These are phyloP conservation scores for Blastomyces silverae DNA, from an alignment of 2,329 filamentous ascomycete genomes.

Conservation along the genomic window DNA sequence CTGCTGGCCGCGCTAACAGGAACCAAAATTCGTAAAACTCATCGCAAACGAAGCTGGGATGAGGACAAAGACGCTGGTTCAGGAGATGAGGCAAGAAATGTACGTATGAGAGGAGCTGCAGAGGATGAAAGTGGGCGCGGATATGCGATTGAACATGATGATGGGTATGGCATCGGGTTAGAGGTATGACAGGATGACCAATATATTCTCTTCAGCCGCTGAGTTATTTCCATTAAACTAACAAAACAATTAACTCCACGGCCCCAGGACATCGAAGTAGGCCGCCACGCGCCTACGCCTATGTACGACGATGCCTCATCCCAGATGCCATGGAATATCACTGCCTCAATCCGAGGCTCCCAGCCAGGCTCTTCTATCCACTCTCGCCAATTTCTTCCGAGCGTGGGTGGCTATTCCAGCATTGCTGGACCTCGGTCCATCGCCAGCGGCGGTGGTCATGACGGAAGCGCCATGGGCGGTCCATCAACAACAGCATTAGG, in stretches of 20 bases:
- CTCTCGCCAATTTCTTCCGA: constrained; percentile 32
- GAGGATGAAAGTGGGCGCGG: constrained; percentile 35
- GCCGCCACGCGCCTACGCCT: constrained; percentile 58
- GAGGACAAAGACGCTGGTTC: constrained; percentile 24
- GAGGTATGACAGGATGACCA: constrained; percentile 25
- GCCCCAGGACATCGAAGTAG: constrained; percentile 55
- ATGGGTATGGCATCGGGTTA: constrained; percentile 35
- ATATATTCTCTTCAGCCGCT: background rate
- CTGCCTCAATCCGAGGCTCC: constrained; percentile 50
- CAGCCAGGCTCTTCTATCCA: constrained; percentile 37
- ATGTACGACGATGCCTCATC: constrained; percentile 62
- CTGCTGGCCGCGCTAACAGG: constrained; percentile 47
- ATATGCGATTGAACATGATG: constrained; percentile 22
- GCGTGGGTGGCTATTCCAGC: constrained; percentile 33
- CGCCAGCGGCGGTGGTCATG: constrained; percentile 22
- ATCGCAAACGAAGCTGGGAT: constrained; percentile 28
- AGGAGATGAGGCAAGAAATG: constrained; percentile 28
- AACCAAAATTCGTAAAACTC: constrained; percentile 20
- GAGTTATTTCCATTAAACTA: background rate
- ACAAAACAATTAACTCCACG: background rate
- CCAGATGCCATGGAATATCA: constrained; percentile 63
- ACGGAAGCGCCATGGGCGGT: constrained; percentile 23
- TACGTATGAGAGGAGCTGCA: constrained; percentile 33
- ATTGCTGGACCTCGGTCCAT: constrained; percentile 21
- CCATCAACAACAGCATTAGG: constrained; percentile 9